Base-by-base conservation (phyloP, 768 basidiomycete genomes). In the Cyclocybe cylindracea region DNA sequence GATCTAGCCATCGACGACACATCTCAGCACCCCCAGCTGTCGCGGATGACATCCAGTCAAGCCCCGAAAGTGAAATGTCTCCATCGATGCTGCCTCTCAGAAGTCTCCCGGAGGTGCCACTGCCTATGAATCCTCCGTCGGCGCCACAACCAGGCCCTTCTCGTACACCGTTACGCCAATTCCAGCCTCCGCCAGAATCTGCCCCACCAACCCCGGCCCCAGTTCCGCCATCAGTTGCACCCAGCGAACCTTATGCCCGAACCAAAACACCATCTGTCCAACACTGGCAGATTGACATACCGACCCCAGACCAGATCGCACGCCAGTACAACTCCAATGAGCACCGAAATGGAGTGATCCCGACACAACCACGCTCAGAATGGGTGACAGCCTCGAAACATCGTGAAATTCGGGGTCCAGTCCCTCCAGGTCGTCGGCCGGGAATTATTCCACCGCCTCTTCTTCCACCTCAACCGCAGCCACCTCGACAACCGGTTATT, bases 351-450 rank as follows among this genome's bases (percentile, higher is more conserved):
- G 60, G 64, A n/a, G 42, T 43, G 11, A 48, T 59, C 35, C 50
- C 43, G 7, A 54, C 59, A n/a, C 50, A 60, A 24, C 61, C 68
- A 4, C 53, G 60, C 33, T 62, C 63, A 19, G 61, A 61, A 44
- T 77, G 74, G 76, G 71, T 76, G 9, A 73, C 72, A 34, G 74
- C 74, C 10, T 51, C 61, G 34, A 59, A 71, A 49, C 64, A 68
- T 52, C 55, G 60, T 13, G 63, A 69, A 45, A 57, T 70, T 5
- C 56, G 63, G 34, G 48, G 40, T 29, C 35, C 39, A 5, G 53
- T 44, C 9, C 54, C 56, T 36, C 24, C 24, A 24, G 24, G 24
- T 24, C 37, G 35, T 16, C 48, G 42, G 24, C 45, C 44, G 9
- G 45, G 49, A 10, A 31, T 29, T 1, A 40, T 47, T 18, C 50